Base-by-base conservation (phyloP, 225 moss, liverwort and hornwort genomes). In the Climacium dendroides region DNA sequence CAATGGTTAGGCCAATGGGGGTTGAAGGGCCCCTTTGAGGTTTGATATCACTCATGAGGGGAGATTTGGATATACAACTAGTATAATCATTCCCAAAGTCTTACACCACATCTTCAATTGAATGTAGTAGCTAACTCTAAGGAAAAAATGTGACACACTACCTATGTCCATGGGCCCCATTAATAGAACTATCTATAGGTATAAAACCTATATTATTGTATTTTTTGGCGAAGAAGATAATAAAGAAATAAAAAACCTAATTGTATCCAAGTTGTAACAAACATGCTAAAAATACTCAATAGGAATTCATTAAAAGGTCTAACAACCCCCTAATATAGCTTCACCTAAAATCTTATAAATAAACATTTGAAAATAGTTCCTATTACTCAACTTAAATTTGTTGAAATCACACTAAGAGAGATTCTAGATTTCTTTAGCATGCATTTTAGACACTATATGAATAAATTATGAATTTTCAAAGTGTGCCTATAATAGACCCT, bases 131-230 rank as follows among this genome's bases (percentile, higher is more conserved):
- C 15, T 15, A 41, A 43, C 1, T 5, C 0, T 26, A 0, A 26
- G 0, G 71, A 43, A 71, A 43, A 70, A 15, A 26, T 71, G 9
- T 16, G 12, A 71, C 43, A 5, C 3, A 43, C 5, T 43, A 43
- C 0, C 28, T 28, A 28, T 43, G 3, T 28, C 10, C 5, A 6
- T 0, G 0, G 1, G 26, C 2, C 3, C 22, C 4, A 28, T 5
- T 26, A 43, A 71, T 43, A 28, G 9, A 71, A 71, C 1, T 43
- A 43, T 71, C 16, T 2, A 3, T 17, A 45, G 16, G 28, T 28
- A 1, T 28, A 71, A 28, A 43, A 3, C 71, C 6, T 71, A 10
- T 28, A 28, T 10, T 43, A 9, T 26, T 43, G 10, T 45, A 45
- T 16, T 70, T 39, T n/a, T 71, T 28, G 43, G 3, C 43, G 14